These are phyloP conservation scores for Phanerochaete sordida DNA, from an alignment of 768 basidiomycete genomes.

Conservation along the genomic window DNA sequence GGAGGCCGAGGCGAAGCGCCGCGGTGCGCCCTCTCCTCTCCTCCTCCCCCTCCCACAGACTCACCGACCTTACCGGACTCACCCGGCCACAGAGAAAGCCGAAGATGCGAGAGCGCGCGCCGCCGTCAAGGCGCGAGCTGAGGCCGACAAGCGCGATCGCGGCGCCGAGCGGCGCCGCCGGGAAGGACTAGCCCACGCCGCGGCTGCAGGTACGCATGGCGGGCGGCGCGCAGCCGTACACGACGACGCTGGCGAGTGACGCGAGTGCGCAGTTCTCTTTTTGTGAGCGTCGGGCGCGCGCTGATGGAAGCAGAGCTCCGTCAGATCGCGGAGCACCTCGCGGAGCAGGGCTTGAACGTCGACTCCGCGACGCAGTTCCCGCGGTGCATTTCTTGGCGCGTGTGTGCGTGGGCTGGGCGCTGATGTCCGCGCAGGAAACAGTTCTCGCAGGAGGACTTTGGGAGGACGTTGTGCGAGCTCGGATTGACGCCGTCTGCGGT, in stretches of 20 bases:
- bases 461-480: constrained; percentile 76
- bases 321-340: constrained; percentile 86
- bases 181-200: constrained; percentile 83
- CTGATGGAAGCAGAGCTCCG: constrained; percentile 54
- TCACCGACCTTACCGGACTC: neutral
- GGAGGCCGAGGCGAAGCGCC: constrained; percentile 77
- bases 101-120: constrained; percentile 85
- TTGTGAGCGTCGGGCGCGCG: neutral
- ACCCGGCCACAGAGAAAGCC: constrained; percentile 67
- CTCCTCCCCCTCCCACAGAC: too few relatives aligned
- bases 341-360: constrained; percentile 63
- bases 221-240: constrained; percentile 76
- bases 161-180: constrained; percentile 38
- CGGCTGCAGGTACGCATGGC: constrained; percentile 87
- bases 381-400: constrained; percentile 55
- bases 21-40: constrained; percentile 45
- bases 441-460: constrained; percentile 69
- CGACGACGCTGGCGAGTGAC: constrained; percentile 77
- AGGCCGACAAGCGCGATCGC: constrained; percentile 86
- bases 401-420: neutral
- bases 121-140: constrained; percentile 89
- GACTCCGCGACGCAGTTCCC: constrained; percentile 83
- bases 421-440: constrained; percentile 55
- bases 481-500: constrained; percentile 92
- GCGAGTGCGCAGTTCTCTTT: constrained; percentile 49